Evolutionary conservation across 106 monocot species (phyloP), one percentile per base, ranked within the genome.

Genomic region (Dendrobium chrysotoxum): DNA sequence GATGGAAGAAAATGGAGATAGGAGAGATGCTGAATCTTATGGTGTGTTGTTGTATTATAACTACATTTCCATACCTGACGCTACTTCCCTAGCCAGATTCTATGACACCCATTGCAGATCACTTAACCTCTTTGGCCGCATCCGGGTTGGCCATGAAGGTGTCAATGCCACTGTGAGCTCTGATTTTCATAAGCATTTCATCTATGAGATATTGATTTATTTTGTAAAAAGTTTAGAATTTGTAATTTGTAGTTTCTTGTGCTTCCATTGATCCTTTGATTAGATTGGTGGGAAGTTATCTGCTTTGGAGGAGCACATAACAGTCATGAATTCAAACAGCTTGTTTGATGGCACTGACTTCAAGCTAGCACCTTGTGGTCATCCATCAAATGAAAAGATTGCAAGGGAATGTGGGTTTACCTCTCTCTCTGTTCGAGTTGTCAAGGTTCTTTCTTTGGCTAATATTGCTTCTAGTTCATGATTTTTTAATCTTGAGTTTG

Each of bases 21-120:
- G 74, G 40, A 74, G 41, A n/a, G 28, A 74, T 40, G n/a, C 7
- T 42, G 83, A 83, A 28, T 53, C 78, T 25, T 53, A 67, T 54
- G 97, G 94, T 7, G 86, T 98, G 44, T 92, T 98, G 74, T 94
- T 98, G 81, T 98, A 98, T 82, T 98, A 98, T 82, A 94, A 92
- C 79, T 98, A 94, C 77, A 89, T 84, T 0, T 21, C 73, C 15
- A 75, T 94, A 26, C 88, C 89, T 21, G 92, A 98, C 38, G 78
- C 91, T 53, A 38, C 78, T 53, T 79, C 84, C 31, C 87, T 92
- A 55, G 88, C 87, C 47, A 38, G 71, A 64, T 88, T 91, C 84
- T 98, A 89, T 67, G 84, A 91, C 0, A 84, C 91, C 35, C 85
- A 89, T 47, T 94, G 94, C 81, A 65, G 74, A 42, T 89, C 91